phyloP scores from a whole-genome alignment of 805 yeast species.

The Wickerhamomyces tratensis region DNA sequence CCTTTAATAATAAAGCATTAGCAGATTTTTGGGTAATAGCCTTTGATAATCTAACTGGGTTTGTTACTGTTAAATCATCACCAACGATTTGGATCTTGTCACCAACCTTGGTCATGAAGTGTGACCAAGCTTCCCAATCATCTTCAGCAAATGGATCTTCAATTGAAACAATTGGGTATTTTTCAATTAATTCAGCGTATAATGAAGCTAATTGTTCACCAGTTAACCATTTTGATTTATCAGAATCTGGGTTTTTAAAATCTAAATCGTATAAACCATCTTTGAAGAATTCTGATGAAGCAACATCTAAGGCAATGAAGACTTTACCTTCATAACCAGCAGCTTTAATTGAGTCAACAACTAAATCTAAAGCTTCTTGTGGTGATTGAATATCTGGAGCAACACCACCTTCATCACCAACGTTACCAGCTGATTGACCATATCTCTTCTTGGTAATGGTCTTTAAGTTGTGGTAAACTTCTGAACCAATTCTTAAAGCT shows the following conservation, averaged over 20 bases:
- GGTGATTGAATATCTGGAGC: conserved; percentile 96
- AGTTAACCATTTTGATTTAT: conserved; percentile 81
- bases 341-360: conserved; percentile 75
- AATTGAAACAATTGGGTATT: conserved; percentile 95
- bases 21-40: conserved; percentile 97
- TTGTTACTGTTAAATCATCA: conserved; percentile 98
- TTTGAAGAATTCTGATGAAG: conserved; percentile 95
- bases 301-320: conserved; percentile 90
- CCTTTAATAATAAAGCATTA: conserved; percentile 90
- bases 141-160: conserved; percentile 99
- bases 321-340: conserved; percentile 96
- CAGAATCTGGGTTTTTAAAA: conserved; percentile 95
- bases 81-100: conserved; percentile 81
- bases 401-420: conserved; percentile 99
- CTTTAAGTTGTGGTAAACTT: conserved; percentile 96
- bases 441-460: conserved; percentile 85
- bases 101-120: conserved; percentile 62
- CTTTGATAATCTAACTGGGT: conserved; percentile 87
- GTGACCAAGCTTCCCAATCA: conserved; percentile 98
- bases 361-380: conserved; percentile 94
- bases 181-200: conserved; percentile 70
- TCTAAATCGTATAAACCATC: conserved; percentile 97
- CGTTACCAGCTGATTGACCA: conserved; percentile 99
- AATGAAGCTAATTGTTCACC: conserved; percentile 81
- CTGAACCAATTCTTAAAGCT: conserved; percentile 94